phyloP scores from a whole-genome alignment of 768 basidiomycete species.

The Coprinellus aureogranulatus region DNA sequence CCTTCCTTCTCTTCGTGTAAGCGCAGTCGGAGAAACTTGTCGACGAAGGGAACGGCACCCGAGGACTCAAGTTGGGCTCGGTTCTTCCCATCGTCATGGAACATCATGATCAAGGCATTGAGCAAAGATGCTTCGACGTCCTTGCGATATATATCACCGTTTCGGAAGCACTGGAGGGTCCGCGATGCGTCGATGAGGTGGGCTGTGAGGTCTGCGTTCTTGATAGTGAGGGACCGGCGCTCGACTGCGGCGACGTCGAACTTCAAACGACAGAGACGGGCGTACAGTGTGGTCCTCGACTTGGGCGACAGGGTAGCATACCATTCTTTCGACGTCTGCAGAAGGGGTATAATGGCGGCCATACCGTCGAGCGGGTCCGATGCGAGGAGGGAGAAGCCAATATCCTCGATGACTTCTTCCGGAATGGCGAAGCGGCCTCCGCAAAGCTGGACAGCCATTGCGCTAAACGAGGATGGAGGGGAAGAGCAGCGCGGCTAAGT shows the following conservation, averaged over 20 bases:
- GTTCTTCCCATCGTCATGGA: slow-evolving; percentile 71
- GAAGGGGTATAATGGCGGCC: neutral
- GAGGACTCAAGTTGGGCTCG: slow-evolving; percentile 53
- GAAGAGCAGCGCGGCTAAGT: neutral
- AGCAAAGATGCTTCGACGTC: neutral
- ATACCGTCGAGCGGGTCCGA: neutral
- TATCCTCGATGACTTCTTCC: slow-evolving; percentile 2
- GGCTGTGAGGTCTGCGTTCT: neutral
- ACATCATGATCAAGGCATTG: slow-evolving; percentile 48
- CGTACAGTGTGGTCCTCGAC: slow-evolving; percentile 1
- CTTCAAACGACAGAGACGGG: slow-evolving; percentile 4
- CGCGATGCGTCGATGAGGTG: neutral
- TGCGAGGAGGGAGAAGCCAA: slow-evolving; percentile 5
- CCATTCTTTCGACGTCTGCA: neutral
- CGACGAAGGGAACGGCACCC: slow-evolving; percentile 45
- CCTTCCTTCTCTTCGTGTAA: slow-evolving; percentile 38
- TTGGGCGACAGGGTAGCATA: neutral
- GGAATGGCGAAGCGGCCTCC: neutral
- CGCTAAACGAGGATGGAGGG: neutral
- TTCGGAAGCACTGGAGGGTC: neutral
- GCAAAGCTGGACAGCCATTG: neutral
- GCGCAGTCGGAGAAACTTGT: slow-evolving; percentile 41
- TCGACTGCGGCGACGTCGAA: slow-evolving; percentile 5
- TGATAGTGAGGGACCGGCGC: neutral
- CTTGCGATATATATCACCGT: neutral